Evolutionary conservation across 371 early-diverging fungal species (phyloP).

Genomic region (Phascolomyces articulosus): DNA sequence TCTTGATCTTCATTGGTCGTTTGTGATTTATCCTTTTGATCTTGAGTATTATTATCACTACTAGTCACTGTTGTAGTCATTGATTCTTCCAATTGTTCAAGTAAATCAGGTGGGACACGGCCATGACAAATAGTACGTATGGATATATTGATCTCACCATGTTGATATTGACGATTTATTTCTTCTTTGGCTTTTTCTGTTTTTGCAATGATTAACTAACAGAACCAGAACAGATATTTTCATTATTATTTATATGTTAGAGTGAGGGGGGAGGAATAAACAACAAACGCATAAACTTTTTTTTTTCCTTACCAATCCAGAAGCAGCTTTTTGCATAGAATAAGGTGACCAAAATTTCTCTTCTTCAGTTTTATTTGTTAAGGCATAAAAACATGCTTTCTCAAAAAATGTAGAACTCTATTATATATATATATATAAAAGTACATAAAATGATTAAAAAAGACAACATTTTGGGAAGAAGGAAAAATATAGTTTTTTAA

Average conservation of each 20-base stretch:
- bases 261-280: not conserved
- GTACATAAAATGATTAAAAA: not conserved
- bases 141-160: constrained; percentile 29
- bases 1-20: constrained; percentile 26
- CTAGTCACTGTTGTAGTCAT: constrained; percentile 5
- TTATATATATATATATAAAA: not conserved
- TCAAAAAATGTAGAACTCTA: constrained; percentile 31
- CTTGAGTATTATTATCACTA: too few relatives aligned
- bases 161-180: constrained; percentile 30
- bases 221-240: too few relatives aligned
- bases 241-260: too few relatives aligned
- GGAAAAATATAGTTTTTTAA: too few relatives aligned
- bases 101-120: constrained; percentile 21
- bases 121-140: constrained; percentile 58
- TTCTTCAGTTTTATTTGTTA: constrained; percentile 17
- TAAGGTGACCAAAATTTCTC: constrained; percentile 32
- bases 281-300: not conserved
- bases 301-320: constrained; percentile 51
- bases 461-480: not conserved
- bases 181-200: constrained; percentile 29
- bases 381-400: constrained; percentile 27
- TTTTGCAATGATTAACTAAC: constrained; percentile 56
- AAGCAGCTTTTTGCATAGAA: constrained; percentile 56
- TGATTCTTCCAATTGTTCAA: constrained; percentile 12
- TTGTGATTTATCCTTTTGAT: too few relatives aligned